Conservation (phyloP, 2,329 filamentous ascomycete genomes). For the Polychaeton citri region DNA sequence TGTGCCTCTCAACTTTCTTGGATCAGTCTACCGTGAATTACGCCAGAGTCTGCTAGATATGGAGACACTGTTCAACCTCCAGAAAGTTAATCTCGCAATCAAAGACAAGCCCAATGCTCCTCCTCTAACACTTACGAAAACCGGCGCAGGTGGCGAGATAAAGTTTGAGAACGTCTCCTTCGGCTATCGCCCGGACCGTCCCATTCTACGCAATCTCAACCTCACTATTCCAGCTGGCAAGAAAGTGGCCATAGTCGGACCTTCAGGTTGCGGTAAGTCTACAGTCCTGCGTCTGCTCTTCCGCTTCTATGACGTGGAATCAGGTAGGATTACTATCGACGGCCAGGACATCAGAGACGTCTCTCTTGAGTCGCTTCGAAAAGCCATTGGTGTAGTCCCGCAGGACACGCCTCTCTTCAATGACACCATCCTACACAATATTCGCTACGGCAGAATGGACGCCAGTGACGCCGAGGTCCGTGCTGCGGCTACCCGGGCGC, state of each 20-base stretch:
- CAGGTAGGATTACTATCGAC: constrained; percentile 77
- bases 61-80: constrained; percentile 94
- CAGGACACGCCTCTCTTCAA: constrained; percentile 98
- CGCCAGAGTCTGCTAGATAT: constrained; percentile 92
- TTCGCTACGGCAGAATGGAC: constrained; percentile 75
- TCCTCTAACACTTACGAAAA: constrained; percentile 52
- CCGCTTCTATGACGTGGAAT: constrained; percentile 82
- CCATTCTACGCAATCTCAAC: constrained; percentile 71
- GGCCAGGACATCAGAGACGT: constrained; percentile 83
- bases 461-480: constrained; percentile 60
- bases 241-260: constrained; percentile 90
- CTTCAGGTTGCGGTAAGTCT: constrained; percentile 91
- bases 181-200: constrained; percentile 74
- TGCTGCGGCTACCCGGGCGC: constrained; percentile 67
- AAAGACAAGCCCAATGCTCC: constrained; percentile 64
- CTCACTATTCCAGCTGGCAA: constrained; percentile 90
- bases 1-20: constrained; percentile 91
- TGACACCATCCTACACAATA: constrained; percentile 90
- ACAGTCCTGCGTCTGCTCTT: constrained; percentile 85
- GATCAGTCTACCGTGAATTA: constrained; percentile 93
- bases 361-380: constrained; percentile 66
- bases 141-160: constrained; percentile 60
- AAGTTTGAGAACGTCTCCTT: constrained; percentile 91
- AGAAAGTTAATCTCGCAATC: constrained; percentile 87
- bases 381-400: constrained; percentile 84